A percentile compares a stretch with the other conserved stretches of the same genome.
These are phyloP conservation scores for Trichoderma gamsii DNA, from an alignment of 495 filamentous ascomycete species.

Conservation along the genomic window DNA sequence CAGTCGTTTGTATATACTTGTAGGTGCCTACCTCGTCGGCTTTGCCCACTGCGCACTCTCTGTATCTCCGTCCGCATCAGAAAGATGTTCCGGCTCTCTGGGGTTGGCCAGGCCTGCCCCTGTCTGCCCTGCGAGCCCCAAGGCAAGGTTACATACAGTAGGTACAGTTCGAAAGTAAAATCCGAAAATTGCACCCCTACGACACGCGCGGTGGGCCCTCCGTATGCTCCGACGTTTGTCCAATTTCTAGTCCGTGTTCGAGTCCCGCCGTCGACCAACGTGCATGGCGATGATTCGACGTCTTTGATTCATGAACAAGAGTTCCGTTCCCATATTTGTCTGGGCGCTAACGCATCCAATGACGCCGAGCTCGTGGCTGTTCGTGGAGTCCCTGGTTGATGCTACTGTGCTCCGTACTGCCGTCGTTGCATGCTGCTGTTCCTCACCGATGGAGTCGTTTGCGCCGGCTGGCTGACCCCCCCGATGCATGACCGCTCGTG, in stretches of 20 bases:
- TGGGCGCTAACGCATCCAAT: background rate
- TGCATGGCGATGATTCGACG: background rate
- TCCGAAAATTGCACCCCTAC: background rate
- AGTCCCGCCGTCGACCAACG: conserved; percentile 5
- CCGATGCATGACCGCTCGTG: background rate
- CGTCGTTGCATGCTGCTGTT: background rate
- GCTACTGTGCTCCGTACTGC: background rate
- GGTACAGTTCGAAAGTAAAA: background rate
- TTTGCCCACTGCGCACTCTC: too few relatives aligned
- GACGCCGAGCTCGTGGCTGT: background rate
- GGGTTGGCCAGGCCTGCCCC: too few relatives aligned
- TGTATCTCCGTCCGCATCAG: too few relatives aligned
- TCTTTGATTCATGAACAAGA: background rate
- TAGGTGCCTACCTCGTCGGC: too few relatives aligned
- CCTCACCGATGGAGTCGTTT: background rate
- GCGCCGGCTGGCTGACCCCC: background rate
- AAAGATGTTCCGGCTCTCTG: too few relatives aligned
- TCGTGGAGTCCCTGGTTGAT: too few relatives aligned
- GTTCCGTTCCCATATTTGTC: background rate
- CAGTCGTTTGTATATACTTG: too few relatives aligned
- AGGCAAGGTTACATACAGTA: background rate
- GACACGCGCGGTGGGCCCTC: conserved; percentile 1
- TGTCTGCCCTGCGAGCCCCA: too few relatives aligned
- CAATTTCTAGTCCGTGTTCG: background rate
- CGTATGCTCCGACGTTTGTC: conserved; percentile 9